phyloP scores from a whole-genome alignment of 345 rosid species.

The Anastatica hierochuntica region DNA sequence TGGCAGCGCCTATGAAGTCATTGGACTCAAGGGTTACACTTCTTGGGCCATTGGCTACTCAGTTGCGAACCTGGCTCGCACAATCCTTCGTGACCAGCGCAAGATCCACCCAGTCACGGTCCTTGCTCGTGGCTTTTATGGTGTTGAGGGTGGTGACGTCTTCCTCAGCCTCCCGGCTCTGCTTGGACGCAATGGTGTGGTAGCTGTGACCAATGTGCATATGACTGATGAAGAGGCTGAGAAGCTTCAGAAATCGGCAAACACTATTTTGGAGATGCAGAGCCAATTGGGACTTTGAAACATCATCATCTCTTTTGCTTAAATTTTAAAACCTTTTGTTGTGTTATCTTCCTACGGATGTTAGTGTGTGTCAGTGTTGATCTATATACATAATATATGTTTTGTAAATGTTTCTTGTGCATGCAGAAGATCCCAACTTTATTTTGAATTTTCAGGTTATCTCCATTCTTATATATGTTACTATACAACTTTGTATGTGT shows the following conservation, averaged over 20 bases:
- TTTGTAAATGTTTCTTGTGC: too few relatives aligned
- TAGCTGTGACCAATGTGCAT: slow-evolving; percentile 74
- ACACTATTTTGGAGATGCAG: slow-evolving; percentile 59
- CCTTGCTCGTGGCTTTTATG: slow-evolving; percentile 76
- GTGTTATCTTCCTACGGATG: too few relatives aligned
- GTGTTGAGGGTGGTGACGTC: slow-evolving; percentile 55
- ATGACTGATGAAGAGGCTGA: slow-evolving; percentile 54
- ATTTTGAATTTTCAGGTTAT: too few relatives aligned
- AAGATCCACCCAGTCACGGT: slow-evolving; percentile 85
- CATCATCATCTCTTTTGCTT: too few relatives aligned
- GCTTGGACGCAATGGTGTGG: slow-evolving; percentile 65
- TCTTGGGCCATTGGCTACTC: slow-evolving; percentile 99
- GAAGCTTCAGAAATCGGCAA: slow-evolving; percentile 57
- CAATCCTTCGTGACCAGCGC: slow-evolving; percentile 76
- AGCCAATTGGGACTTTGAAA: slow-evolving; percentile 50
- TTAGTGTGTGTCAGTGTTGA: too few relatives aligned
- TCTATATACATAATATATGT: too few relatives aligned
- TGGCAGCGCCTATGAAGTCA: slow-evolving; percentile 73
- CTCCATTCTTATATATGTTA: too few relatives aligned
- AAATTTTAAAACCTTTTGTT: too few relatives aligned
- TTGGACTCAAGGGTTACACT: slow-evolving; percentile 79
- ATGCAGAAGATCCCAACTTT: too few relatives aligned
- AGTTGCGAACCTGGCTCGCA: slow-evolving; percentile 63
- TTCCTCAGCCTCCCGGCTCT: slow-evolving; percentile 83
- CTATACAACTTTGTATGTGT: too few relatives aligned